phyloP scores from a whole-genome alignment of 2,329 filamentous ascomycete species.

The Paecilomyces variotii region DNA sequence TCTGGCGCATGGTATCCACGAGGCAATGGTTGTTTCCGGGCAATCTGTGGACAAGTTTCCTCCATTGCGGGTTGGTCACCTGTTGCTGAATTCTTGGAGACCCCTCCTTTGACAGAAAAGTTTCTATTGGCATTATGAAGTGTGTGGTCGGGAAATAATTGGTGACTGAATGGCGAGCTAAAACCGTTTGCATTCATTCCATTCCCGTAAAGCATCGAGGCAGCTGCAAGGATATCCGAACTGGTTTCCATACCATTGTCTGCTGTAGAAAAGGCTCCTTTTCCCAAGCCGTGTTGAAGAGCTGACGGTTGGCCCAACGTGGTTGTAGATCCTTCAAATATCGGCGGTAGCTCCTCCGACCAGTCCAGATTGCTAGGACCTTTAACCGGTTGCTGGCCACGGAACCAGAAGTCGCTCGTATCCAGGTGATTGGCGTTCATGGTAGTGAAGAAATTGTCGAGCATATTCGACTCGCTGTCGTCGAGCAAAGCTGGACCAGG shows the following conservation, averaged over 20 bases:
- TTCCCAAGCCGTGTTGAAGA: conserved; percentile 18
- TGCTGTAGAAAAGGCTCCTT: conserved; percentile 15
- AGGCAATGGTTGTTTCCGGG: conserved; percentile 17
- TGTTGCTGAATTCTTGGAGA: conserved; percentile 12
- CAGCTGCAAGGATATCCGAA: conserved; percentile 51
- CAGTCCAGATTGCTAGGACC: conserved; percentile 26
- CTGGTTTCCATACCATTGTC: conserved; percentile 18
- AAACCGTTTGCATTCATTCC: conserved; percentile 23
- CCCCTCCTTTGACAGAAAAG: conserved; percentile 10
- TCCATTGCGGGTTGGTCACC: conserved; percentile 7
- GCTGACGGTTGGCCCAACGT: conserved; percentile 50
- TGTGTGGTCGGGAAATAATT: conserved; percentile 16
- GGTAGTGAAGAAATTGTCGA: conserved; percentile 43
- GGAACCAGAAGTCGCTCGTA: conserved; percentile 31
- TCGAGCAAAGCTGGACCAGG: conserved; percentile 59
- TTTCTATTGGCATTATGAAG: conserved; percentile 15
- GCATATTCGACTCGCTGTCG: conserved; percentile 47
- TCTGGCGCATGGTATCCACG: conserved; percentile 28
- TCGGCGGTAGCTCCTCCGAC: conserved; percentile 50
- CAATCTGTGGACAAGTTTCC: conserved; percentile 6
- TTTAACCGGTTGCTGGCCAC: conserved; percentile 19
- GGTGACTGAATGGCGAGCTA: conserved; percentile 20
- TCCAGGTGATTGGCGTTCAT: conserved; percentile 32
- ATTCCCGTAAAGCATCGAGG: conserved; percentile 39
- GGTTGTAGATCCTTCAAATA: conserved; percentile 58